Conservation (phyloP, 495 filamentous ascomycete species). For the Penicillium parvum region DNA sequence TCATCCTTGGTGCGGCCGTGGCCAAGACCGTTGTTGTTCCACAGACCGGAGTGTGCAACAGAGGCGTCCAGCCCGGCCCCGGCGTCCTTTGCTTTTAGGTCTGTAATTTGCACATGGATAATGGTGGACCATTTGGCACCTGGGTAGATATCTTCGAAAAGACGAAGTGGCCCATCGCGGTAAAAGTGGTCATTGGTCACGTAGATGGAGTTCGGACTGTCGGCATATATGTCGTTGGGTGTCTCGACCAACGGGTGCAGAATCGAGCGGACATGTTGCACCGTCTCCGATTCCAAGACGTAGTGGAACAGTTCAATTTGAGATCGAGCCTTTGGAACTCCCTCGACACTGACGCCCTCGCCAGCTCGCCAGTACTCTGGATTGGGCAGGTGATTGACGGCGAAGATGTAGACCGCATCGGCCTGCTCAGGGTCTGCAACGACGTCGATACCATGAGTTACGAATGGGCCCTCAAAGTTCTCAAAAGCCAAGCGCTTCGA, state of each 20-base stretch:
- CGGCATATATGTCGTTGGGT: constrained; percentile 56
- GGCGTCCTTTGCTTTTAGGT: constrained; percentile 9
- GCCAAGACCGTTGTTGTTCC: constrained; percentile 55
- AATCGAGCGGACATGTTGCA: constrained; percentile 43
- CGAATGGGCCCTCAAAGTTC: constrained; percentile 50
- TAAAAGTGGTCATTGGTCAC: constrained; percentile 61
- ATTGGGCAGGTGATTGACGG: constrained; percentile 55
- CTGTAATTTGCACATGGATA: constrained; percentile 30
- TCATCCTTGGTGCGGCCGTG: constrained; percentile 46
- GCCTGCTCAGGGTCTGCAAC: constrained; percentile 39
- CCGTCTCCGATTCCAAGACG: constrained; percentile 27
- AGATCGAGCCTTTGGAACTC: constrained; percentile 38
- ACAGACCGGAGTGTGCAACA: constrained; percentile 38
- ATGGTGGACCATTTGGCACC: constrained; percentile 38
- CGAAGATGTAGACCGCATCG: constrained; percentile 55
- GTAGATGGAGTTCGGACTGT: constrained; percentile 46
- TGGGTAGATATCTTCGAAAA: constrained; percentile 34
- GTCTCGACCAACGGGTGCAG: constrained; percentile 46
- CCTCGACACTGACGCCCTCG: constrained; percentile 3
- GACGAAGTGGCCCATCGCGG: constrained; percentile 41
- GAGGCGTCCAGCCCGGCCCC: constrained; percentile 37
- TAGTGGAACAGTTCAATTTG: constrained; percentile 60
- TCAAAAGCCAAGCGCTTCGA: constrained; percentile 44
- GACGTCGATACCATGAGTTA: constrained; percentile 60
- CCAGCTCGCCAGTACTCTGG: constrained; percentile 27